Conservation (phyloP, 352 stramenopile species). For the Aphanomyces astaci region DNA sequence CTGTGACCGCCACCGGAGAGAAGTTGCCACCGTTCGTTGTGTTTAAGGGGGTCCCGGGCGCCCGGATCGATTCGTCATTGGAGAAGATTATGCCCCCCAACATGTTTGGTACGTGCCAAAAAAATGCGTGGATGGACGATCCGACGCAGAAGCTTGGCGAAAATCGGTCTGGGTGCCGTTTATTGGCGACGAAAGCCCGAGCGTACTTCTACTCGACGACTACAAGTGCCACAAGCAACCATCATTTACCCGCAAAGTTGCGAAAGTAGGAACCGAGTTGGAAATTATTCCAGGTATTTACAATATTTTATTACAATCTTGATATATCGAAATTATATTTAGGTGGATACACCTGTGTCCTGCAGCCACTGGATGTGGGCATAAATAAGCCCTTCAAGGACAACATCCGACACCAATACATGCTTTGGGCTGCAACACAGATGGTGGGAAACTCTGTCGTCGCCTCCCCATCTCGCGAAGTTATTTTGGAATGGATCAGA, state of each 20-base stretch:
- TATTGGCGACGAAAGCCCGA: not conserved
- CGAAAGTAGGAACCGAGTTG: not conserved
- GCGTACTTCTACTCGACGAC: not conserved
- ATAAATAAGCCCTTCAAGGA: not conserved
- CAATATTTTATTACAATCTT: not conserved
- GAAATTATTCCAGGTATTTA: not conserved
- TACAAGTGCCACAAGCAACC: not conserved
- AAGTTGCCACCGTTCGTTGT: not conserved
- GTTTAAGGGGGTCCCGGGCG: not conserved
- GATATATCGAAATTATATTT: not conserved
- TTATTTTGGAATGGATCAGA: not conserved
- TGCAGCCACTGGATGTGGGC: not conserved
- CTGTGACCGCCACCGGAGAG: not conserved
- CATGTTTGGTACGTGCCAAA: not conserved
- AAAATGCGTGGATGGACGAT: not conserved
- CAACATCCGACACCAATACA: not conserved
- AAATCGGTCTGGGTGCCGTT: not conserved
- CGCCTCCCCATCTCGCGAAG: not conserved
- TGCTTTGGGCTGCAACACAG: not conserved
- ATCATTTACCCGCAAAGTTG: not conserved
- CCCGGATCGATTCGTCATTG: not conserved
- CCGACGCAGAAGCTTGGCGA: not conserved
- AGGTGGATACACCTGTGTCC: not conserved
- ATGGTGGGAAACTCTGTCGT: not conserved
- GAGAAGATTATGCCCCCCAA: not conserved